phyloP scores from a whole-genome alignment of 2,329 filamentous ascomycete genomes.

The Zymoseptoria ardabiliae region DNA sequence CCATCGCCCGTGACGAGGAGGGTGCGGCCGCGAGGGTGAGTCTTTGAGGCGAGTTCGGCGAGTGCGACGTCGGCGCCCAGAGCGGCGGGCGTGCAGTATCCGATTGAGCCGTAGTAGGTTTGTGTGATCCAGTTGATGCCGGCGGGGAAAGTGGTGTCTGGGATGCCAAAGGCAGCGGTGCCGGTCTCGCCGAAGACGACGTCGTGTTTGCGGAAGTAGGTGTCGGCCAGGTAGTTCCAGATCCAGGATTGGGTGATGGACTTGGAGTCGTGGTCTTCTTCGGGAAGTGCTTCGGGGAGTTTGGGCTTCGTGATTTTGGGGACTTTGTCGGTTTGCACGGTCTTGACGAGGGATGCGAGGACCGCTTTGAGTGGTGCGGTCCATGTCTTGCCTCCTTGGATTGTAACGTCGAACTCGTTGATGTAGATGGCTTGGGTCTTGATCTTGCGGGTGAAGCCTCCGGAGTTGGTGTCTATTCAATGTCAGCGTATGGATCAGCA shows the following conservation, averaged over 20 bases:
- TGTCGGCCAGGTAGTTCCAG: slow-evolving; percentile 29
- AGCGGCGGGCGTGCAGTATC: slow-evolving; percentile 55
- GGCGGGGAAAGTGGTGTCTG: slow-evolving; percentile 71
- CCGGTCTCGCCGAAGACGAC: slow-evolving; percentile 82
- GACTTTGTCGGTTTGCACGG: slow-evolving; percentile 16
- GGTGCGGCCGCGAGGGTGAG: slow-evolving; percentile 45
- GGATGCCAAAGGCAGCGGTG: slow-evolving; percentile 81
- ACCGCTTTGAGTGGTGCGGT: slow-evolving; percentile 34
- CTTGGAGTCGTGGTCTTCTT: slow-evolving; percentile 29
- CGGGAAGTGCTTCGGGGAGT: slow-evolving; percentile 24
- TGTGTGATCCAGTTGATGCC: slow-evolving; percentile 76
- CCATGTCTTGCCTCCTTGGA: slow-evolving; percentile 27
- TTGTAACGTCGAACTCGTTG: slow-evolving; percentile 32
- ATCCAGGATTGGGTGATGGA: slow-evolving; percentile 38
- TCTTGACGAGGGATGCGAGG: slow-evolving; percentile 24
- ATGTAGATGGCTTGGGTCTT: slow-evolving; percentile 29
- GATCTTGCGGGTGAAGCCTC: slow-evolving; percentile 34
- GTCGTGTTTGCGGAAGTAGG: slow-evolving; percentile 59
- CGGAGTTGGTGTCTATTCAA: slow-evolving; percentile 32
- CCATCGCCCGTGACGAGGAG: slow-evolving; percentile 60
- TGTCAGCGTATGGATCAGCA: not conserved
- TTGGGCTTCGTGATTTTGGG: slow-evolving; percentile 23
- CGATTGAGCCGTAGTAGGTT: slow-evolving; percentile 64
- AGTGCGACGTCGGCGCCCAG: slow-evolving; percentile 68
- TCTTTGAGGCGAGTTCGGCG: slow-evolving; percentile 45